Conservation (phyloP, 345 rosid species). For the Punica granatum region DNA sequence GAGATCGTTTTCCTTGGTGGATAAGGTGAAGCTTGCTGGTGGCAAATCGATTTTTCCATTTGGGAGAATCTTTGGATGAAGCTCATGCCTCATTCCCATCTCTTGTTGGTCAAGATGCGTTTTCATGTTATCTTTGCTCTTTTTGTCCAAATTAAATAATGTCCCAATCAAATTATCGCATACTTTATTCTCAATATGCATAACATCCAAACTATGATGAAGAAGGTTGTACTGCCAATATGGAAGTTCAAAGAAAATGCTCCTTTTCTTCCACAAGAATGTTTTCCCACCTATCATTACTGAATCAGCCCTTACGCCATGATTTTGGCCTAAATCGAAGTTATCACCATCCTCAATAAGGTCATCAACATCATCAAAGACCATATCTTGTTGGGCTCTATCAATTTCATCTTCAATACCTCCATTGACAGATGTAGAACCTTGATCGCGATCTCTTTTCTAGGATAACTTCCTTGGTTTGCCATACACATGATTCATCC, state of each 20-base stretch:
- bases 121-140: conserved; percentile 5
- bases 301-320: too few relatives aligned
- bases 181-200: neutral
- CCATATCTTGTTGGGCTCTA: neutral
- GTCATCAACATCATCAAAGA: neutral
- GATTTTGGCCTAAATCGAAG: neutral
- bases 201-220: too few relatives aligned
- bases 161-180: neutral
- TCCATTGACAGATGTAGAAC: neutral
- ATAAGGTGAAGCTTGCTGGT: conserved; percentile 2
- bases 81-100: neutral
- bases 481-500: too few relatives aligned
- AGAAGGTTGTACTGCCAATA: neutral
- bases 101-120: neutral
- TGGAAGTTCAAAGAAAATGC: neutral
- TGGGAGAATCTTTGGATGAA: neutral
- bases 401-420: neutral
- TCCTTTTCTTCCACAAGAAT: neutral
- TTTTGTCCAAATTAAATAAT: neutral
- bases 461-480: too few relatives aligned
- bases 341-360: neutral
- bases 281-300: too few relatives aligned
- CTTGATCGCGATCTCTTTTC: too few relatives aligned
- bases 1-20: neutral
- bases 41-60: neutral